phyloP scores from a whole-genome alignment of 768 basidiomycete genomes.

The Thelephora aurantiotincta region DNA sequence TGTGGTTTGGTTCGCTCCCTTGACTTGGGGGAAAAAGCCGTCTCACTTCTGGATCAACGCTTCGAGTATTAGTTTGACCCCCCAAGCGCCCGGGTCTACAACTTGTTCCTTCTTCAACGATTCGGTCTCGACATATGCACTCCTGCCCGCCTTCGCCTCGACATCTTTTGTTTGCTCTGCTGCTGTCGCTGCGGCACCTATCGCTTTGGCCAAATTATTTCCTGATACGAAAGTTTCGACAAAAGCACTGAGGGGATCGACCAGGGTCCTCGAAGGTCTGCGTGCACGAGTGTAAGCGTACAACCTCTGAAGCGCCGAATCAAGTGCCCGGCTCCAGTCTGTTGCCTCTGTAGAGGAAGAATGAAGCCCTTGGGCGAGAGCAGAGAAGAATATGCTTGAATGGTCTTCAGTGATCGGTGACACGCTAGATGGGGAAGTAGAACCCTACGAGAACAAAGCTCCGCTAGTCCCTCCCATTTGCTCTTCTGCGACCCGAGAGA shows the following conservation, averaged over 20 bases:
- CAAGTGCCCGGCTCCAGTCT: slow-evolving; percentile 49
- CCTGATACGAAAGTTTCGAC: slow-evolving; percentile 21
- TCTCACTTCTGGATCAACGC: slow-evolving; percentile 20
- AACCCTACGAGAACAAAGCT: slow-evolving; percentile 77
- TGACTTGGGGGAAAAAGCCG: too few species aligned
- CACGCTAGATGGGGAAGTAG: background rate
- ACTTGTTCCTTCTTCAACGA: slow-evolving; percentile 46
- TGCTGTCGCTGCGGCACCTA: slow-evolving; percentile 44
- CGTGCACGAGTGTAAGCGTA: slow-evolving; percentile 83
- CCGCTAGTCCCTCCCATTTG: slow-evolving; percentile 89
- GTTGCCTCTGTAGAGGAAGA: slow-evolving; percentile 18
- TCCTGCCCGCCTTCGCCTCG: slow-evolving; percentile 77
- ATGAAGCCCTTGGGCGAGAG: slow-evolving; percentile 61
- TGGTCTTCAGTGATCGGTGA: background rate
- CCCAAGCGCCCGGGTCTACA: slow-evolving; percentile 89
- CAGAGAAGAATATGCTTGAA: slow-evolving; percentile 80
- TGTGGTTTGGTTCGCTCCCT: too few species aligned
- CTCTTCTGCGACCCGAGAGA: slow-evolving; percentile 68
- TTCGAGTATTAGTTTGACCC: slow-evolving; percentile 62
- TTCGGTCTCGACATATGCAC: slow-evolving; percentile 71
- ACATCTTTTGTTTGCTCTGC: slow-evolving; percentile 64
- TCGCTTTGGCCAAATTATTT: slow-evolving; percentile 30
- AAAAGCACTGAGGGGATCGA: slow-evolving; percentile 85
- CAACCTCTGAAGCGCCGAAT: slow-evolving; percentile 41
- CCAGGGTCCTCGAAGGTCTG: slow-evolving; percentile 78